Evolutionary conservation across 2,329 filamentous ascomycete genomes (phyloP).

Genomic region (Penicillium corylophilum): DNA sequence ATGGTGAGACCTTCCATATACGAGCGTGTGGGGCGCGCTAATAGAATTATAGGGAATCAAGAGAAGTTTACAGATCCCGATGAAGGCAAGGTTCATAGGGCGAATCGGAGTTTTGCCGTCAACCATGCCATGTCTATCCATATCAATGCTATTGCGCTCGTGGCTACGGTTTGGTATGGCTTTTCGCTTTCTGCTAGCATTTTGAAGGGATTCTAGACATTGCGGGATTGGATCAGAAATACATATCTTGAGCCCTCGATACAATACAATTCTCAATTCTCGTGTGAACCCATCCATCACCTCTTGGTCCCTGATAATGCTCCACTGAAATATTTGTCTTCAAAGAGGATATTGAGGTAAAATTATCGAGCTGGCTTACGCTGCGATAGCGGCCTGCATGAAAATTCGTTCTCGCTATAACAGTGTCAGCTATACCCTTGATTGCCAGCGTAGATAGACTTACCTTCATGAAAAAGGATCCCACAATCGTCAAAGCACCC

Average conservation of each 20-base stretch:
- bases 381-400: conserved; percentile 1
- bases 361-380: not conserved
- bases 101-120: conserved; percentile 35
- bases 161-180: conserved; percentile 31
- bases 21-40: not conserved
- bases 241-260: not conserved
- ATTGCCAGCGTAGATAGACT: not conserved
- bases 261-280: not conserved
- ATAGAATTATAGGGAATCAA: conserved; percentile 5
- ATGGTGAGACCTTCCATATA: conserved; percentile 19
- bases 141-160: conserved; percentile 42
- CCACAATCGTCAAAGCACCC: conserved; percentile 18
- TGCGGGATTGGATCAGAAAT: not conserved
- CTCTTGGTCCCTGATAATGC: no score
- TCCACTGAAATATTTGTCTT: not conserved
- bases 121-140: conserved; percentile 47
- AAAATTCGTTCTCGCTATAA: conserved; percentile 13
- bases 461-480: conserved; percentile 18
- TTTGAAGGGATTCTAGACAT: not conserved
- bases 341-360: not conserved
- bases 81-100: conserved; percentile 12
- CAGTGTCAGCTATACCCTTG: not conserved
- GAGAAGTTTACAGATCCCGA: not conserved
- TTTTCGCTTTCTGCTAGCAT: conserved; percentile 25
- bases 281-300: no score